Evolutionary conservation across 2,329 filamentous ascomycete genomes (phyloP), one percentile per base, ranked within the genome.

Genomic region (Hirsutella thompsonii): DNA sequence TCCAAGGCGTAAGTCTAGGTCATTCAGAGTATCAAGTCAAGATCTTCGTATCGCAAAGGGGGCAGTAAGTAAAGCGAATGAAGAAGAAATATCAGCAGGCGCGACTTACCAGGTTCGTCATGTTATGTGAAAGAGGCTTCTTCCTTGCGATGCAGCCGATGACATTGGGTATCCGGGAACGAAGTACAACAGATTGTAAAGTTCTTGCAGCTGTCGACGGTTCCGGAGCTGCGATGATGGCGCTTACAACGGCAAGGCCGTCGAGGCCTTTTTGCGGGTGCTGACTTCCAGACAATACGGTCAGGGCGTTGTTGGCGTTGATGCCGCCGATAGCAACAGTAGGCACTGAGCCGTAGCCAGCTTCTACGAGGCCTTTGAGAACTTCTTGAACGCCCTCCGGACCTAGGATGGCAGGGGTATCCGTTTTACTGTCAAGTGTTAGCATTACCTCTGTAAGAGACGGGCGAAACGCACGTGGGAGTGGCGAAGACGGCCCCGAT

Each of bases 401-500:
- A 6, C 79, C 68, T 37, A 80, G 63, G 49, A 80, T 60, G 47
- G 56, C 58, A 55, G 93, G 94, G 16, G 85, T 88, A 60, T 95
- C 84, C 45, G 82, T 83, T 61, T 95, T 94, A 0, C 81, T 87
- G 42, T 4, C 16, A 9, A 36, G 5, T 5, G 9, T 36, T 21
- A 23, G 19, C 35, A n/a, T n/a, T n/a, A n/a, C n/a, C n/a, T n/a
- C n/a, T n/a, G n/a, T n/a, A n/a, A n/a, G n/a, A n/a, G 19, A 23
- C 26, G 45, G 47, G 46, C 42, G 38, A 39, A 19, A 63, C 69
- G 59, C 64, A 84, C 74, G 88, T 94, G 38, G 77, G 61, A 1
- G 90, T 96, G 14, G 88, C 76, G 62, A 83, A 95, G 47, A 95
- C 77, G 1, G 90, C 92, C 20, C 92, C 90, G 37, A 96, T 79